Percentiles rank a stretch among this genome's conserved stretches.
Conservation (phyloP, 208 protist genomes). For the Trypanosoma congolense region DNA sequence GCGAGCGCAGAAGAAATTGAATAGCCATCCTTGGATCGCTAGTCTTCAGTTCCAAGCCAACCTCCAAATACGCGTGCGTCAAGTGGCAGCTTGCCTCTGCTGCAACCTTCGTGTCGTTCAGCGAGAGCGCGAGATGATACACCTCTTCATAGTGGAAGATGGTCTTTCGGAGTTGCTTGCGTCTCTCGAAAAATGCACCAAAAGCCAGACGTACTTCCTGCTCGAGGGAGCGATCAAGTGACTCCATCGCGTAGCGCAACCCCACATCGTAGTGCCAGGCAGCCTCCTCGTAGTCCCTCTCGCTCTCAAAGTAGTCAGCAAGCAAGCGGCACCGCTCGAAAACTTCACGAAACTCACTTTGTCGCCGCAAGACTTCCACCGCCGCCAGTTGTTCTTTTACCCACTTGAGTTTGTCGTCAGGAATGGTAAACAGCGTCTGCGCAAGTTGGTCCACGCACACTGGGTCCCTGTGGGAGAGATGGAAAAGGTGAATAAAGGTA, state of each 20-base stretch:
- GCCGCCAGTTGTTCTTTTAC: constrained; percentile 71
- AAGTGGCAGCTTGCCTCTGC: constrained; percentile 45
- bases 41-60: constrained; percentile 39
- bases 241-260: constrained; percentile 69
- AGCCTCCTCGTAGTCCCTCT: constrained; percentile 72
- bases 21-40: constrained; percentile 32
- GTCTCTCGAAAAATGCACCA: constrained; percentile 65
- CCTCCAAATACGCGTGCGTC: constrained; percentile 57
- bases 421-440: constrained; percentile 62
- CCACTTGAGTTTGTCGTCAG: constrained; percentile 66
- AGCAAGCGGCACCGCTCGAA: constrained; percentile 51
- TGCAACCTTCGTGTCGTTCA: constrained; percentile 39
- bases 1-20: constrained; percentile 46
- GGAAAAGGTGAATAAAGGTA: constrained; percentile 80
- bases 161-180: constrained; percentile 43
- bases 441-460: constrained; percentile 85
- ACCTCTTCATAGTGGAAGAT: constrained; percentile 59
- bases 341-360: constrained; percentile 78
- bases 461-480: constrained; percentile 78
- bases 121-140: constrained; percentile 54
- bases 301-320: constrained; percentile 80
- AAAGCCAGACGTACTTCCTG: constrained; percentile 47
- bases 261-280: constrained; percentile 60
- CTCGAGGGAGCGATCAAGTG: constrained; percentile 63
- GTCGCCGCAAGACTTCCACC: constrained; percentile 73